These are phyloP conservation scores for Fusarium incarnatum DNA, from an alignment of 2,329 filamentous ascomycete species.

Conservation along the genomic window DNA sequence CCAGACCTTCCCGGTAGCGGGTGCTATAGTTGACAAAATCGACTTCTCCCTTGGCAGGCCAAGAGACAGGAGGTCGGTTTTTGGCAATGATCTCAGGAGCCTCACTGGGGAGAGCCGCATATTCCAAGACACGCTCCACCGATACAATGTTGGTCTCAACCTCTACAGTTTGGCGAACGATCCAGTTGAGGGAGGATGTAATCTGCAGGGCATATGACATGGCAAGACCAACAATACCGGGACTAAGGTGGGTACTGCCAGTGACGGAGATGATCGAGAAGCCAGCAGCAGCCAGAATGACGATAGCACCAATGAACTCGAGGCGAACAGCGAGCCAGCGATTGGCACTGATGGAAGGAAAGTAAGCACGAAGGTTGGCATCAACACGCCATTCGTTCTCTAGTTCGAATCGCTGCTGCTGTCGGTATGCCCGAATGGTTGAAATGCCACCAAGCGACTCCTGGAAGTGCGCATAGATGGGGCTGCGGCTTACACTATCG, in stretches of 20 bases:
- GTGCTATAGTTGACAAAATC: conserved; percentile 95
- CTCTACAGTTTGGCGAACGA: conserved; percentile 97
- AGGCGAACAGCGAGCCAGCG: conserved; percentile 95
- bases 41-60: conserved; percentile 90
- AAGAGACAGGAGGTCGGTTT: conserved; percentile 86
- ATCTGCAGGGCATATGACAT: conserved; percentile 99
- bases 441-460: conserved; percentile 94
- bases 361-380: conserved; percentile 92
- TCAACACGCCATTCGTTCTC: conserved; percentile 99
- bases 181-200: conserved; percentile 98
- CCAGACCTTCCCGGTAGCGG: conserved; percentile 88
- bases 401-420: conserved; percentile 85
- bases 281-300: conserved; percentile 88
- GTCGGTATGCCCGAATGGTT: conserved; percentile 94
- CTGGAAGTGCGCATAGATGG: conserved; percentile 98
- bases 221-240: conserved; percentile 86
- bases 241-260: conserved; percentile 69
- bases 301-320: conserved; percentile 93
- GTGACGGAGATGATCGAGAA: conserved; percentile 85
- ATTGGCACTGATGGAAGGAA: conserved; percentile 93
- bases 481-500: conserved; percentile 94
- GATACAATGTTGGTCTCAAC: conserved; percentile 99
- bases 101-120: conserved; percentile 90
- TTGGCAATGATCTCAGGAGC: conserved; percentile 93
- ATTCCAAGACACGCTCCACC: conserved; percentile 96